These are phyloP conservation scores for Neofusicoccum sp. DNA, from an alignment of 2,329 filamentous ascomycete species.

Conservation along the genomic window DNA sequence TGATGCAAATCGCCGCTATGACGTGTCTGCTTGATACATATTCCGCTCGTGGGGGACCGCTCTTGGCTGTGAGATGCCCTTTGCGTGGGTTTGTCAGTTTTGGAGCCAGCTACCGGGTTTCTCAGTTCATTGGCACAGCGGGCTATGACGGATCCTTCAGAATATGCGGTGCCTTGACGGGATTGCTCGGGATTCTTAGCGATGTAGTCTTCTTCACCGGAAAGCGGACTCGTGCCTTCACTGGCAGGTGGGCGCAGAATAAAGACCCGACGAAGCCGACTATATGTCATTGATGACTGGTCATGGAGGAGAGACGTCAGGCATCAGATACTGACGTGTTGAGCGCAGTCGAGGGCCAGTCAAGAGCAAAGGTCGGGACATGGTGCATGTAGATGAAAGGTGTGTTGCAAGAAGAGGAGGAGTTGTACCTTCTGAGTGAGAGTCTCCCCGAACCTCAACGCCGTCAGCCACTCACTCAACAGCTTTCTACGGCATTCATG, in stretches of 20 bases:
- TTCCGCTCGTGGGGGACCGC: conserved; percentile 41
- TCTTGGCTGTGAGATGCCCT: conserved; percentile 48
- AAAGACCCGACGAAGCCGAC: conserved; percentile 16
- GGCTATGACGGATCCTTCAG: conserved; percentile 36
- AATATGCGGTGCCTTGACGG: conserved; percentile 32
- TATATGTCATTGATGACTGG: background rate
- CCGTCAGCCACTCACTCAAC: no score
- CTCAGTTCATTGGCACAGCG: conserved; percentile 30
- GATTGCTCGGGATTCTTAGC: conserved; percentile 29
- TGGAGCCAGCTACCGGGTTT: conserved; percentile 41
- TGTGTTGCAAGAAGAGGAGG: no score
- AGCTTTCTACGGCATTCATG: no score
- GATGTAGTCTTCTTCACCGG: conserved; percentile 32
- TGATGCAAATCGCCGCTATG: conserved; percentile 45
- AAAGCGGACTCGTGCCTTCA: conserved; percentile 33
- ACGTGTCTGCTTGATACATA: conserved; percentile 48
- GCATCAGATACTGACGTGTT: no score
- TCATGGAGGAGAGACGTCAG: background rate
- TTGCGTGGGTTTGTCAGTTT: conserved; percentile 48
- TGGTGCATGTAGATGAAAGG: no score
- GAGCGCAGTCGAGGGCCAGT: no score
- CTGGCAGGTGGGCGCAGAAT: conserved; percentile 29
- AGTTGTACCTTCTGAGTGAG: no score
- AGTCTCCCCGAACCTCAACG: no score
- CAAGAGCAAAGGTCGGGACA: no score